Conservation (phyloP, 768 basidiomycete genomes). For the Lactarius pseudohatsudake region DNA sequence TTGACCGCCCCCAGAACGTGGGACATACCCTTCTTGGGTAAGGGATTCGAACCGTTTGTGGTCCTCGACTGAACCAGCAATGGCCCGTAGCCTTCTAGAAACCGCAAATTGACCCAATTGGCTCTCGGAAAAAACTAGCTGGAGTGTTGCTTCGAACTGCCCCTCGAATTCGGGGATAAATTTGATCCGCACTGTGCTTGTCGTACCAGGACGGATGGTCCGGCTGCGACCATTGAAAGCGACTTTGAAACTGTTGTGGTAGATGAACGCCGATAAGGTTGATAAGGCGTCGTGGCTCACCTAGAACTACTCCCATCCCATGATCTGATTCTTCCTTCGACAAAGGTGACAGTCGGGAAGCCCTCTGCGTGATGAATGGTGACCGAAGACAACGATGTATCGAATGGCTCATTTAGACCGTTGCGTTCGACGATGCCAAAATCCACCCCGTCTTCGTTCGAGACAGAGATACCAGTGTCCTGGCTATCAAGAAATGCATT, state of each 20-base stretch:
- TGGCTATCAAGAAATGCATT: conserved; percentile 43
- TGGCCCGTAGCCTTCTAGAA: conserved; percentile 1
- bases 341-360: conserved; percentile 21
- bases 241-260: conserved; percentile 6
- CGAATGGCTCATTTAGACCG: conserved; percentile 31
- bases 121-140: conserved; percentile 14
- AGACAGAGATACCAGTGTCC: conserved; percentile 43
- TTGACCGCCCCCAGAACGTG: background rate
- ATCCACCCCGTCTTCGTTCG: conserved; percentile 42
- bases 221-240: conserved; percentile 8
- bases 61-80: conserved; percentile 18
- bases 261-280: background rate
- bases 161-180: conserved; percentile 22
- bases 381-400: conserved; percentile 6
- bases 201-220: conserved; percentile 15
- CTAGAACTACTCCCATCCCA: conserved; percentile 7
- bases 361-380: conserved; percentile 25
- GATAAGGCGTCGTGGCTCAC: conserved; percentile 7
- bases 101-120: conserved; percentile 7
- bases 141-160: conserved; percentile 14
- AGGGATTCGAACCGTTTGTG: conserved; percentile 12
- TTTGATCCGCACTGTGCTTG: background rate
- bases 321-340: conserved; percentile 10
- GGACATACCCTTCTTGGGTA: background rate
- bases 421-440: conserved; percentile 49